Evolutionary conservation across 257 asterid genomes (phyloP).

Genomic region (Orobanche coerulescens): DNA sequence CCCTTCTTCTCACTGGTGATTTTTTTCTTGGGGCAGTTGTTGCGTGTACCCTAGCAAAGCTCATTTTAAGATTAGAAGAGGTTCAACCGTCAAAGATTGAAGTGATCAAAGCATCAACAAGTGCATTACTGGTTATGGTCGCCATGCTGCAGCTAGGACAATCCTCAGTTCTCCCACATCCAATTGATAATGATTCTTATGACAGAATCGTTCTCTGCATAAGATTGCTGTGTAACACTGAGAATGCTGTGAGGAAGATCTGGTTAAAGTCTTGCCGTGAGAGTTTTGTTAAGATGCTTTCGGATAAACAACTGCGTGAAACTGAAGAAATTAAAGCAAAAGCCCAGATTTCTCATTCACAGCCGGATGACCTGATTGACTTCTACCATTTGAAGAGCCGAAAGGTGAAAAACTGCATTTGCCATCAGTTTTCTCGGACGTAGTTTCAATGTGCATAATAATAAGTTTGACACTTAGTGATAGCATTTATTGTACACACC

Average conservation of each 20-base stretch:
- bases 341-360: conserved; percentile 75
- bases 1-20: conserved; percentile 94
- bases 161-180: conserved; percentile 89
- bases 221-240: conserved; percentile 66
- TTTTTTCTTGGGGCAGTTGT: conserved; percentile 95
- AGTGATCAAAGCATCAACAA: conserved; percentile 68
- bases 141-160: conserved; percentile 94
- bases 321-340: conserved; percentile 89
- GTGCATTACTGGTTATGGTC: conserved; percentile 64
- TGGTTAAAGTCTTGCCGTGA: conserved; percentile 94
- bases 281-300: conserved; percentile 91
- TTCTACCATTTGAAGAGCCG: conserved; percentile 96
- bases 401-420: conserved; percentile 47
- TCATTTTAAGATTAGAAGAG: conserved; percentile 82
- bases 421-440: conserved; percentile 2
- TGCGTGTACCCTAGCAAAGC: conserved; percentile 86
- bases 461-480: background rate
- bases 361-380: conserved; percentile 97
- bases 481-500: background rate
- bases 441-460: background rate
- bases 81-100: conserved; percentile 84
- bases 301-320: conserved; percentile 89
- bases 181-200: conserved; percentile 88
- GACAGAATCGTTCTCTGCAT: conserved; percentile 83
- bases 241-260: conserved; percentile 62